Conservation (phyloP, 345 rosid species). For the Psidium friedrichsthalianum region DNA sequence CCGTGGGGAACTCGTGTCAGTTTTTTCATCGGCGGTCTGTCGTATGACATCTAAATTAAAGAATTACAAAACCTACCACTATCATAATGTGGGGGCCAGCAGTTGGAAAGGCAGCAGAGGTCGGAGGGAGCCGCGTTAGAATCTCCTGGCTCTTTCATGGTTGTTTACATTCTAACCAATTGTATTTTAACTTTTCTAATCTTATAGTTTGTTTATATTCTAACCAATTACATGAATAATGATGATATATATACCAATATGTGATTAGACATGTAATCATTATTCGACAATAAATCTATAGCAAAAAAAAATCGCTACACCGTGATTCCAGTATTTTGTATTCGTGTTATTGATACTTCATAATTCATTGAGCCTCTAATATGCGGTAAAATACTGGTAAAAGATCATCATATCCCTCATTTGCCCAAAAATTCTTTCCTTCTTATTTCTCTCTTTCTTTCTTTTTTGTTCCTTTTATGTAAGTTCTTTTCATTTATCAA, state of each 20-base stretch:
- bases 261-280: not conserved
- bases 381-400: fast-evolving
- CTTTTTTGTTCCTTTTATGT: no score
- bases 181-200: not conserved
- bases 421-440: not conserved
- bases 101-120: not conserved
- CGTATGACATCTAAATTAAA: not conserved
- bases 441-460: no score
- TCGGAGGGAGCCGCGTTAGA: not conserved
- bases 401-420: fast-evolving
- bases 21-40: not conserved
- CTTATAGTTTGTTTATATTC: not conserved
- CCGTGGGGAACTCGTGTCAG: not conserved
- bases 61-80: not conserved
- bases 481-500: no score
- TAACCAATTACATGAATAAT: not conserved
- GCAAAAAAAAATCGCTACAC: fast-evolving
- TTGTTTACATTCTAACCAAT: not conserved
- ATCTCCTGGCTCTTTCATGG: not conserved
- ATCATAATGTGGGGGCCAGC: not conserved
- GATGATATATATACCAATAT: not conserved
- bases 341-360: not conserved
- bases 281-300: not conserved
- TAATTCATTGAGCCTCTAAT: fast-evolving
- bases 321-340: not conserved